phyloP scores from a whole-genome alignment of 208 protist genomes.

The Trypanosoma conorhini region DNA sequence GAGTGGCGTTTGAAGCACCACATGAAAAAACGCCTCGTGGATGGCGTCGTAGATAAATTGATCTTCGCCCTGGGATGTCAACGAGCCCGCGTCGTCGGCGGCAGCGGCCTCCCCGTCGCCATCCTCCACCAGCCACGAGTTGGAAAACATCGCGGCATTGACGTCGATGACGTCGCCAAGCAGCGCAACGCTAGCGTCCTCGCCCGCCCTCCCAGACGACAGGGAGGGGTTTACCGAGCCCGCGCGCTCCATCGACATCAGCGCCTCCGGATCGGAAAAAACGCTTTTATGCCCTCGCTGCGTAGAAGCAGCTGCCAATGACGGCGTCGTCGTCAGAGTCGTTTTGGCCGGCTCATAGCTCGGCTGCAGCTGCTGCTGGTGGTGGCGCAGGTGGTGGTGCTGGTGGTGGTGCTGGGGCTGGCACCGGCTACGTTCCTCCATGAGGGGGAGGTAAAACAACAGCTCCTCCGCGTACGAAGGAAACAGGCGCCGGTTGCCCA shows the following conservation, averaged over 20 bases:
- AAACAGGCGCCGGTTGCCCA: conserved; percentile 46
- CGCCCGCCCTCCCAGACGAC: neutral
- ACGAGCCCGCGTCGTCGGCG: neutral
- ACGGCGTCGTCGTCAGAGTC: neutral
- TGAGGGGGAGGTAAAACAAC: conserved; percentile 12
- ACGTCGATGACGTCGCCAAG: conserved; percentile 23
- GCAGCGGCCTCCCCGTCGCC: neutral
- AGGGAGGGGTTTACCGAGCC: neutral
- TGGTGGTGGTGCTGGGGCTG: neutral
- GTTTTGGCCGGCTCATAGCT: neutral
- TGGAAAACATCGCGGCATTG: conserved; percentile 28
- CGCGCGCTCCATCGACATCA: neutral
- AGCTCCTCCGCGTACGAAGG: conserved; percentile 72
- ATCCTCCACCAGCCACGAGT: conserved; percentile 13
- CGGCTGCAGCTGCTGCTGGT: neutral
- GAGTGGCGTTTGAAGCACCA: conserved; percentile 25
- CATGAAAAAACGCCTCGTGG: conserved; percentile 25
- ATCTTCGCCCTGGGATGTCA: neutral
- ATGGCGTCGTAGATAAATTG: conserved; percentile 15
- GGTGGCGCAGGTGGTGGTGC: conserved; percentile 1
- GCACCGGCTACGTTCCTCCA: conserved; percentile 6
- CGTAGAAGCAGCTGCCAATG: neutral
- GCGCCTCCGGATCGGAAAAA: neutral
- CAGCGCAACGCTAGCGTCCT: neutral
- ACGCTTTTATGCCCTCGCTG: neutral